phyloP scores from a whole-genome alignment of 1,284 basidiomycete species.

The Cryptococcus sp. region DNA sequence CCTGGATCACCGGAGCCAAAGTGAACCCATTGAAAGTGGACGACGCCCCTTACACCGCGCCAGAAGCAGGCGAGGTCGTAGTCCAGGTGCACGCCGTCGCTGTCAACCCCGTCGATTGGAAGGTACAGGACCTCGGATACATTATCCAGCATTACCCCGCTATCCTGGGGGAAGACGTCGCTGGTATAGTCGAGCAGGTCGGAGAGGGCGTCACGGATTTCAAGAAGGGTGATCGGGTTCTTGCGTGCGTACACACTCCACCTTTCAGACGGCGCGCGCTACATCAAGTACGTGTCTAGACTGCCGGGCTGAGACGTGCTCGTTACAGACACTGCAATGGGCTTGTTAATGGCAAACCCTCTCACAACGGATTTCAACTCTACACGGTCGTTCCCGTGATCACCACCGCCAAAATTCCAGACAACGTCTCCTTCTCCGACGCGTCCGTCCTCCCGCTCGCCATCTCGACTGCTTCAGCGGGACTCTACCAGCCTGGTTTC shows the following conservation, averaged over 20 bases:
- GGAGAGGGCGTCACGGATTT: slow-evolving; percentile 21
- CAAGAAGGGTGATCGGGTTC: slow-evolving; percentile 21
- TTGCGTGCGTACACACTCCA: slow-evolving; percentile 20
- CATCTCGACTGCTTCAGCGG: slow-evolving; percentile 19
- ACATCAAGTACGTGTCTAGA: too few species aligned
- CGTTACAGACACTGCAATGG: too few species aligned
- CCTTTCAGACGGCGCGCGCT: slow-evolving; percentile 8
- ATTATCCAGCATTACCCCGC: slow-evolving; percentile 1
- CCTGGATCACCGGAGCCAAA: too few species aligned
- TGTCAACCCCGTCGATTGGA: slow-evolving; percentile 29
- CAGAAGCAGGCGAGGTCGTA: slow-evolving; percentile 6
- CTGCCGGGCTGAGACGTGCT: too few species aligned
- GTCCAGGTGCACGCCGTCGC: slow-evolving; percentile 17
- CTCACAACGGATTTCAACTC: too few species aligned
- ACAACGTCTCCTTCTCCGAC: slow-evolving; percentile 9
- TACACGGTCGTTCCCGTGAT: too few species aligned
- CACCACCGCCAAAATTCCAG: neutral
- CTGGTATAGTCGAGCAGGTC: slow-evolving; percentile 17
- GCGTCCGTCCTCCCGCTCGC: slow-evolving; percentile 20
- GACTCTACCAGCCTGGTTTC: slow-evolving; percentile 16
- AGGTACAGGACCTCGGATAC: slow-evolving; percentile 5
- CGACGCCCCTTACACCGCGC: neutral
- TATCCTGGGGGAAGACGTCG: slow-evolving; percentile 23
- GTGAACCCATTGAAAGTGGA: too few species aligned
- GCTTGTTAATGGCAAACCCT: too few species aligned